Evolutionary conservation across 2,329 filamentous ascomycete genomes (phyloP).

Genomic region (Golovinomyces cichoracearum): DNA sequence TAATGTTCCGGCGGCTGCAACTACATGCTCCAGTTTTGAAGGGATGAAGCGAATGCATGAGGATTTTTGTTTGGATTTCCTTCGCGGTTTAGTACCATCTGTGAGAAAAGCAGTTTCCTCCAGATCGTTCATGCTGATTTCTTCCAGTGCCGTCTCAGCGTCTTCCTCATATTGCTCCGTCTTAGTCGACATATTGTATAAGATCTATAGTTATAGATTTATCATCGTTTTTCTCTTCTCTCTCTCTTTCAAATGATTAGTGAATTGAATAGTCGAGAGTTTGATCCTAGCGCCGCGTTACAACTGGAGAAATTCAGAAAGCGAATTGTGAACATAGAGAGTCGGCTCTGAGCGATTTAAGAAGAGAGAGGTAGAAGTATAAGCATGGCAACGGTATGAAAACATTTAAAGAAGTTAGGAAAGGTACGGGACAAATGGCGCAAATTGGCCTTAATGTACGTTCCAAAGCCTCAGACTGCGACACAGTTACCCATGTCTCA

Average conservation of each 20-base stretch:
- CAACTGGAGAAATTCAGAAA: not conserved
- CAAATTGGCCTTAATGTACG: too few relatives aligned
- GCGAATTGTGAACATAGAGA: not conserved
- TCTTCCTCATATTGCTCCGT: not conserved
- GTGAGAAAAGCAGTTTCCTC: slow-evolving; percentile 6
- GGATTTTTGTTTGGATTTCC: not conserved
- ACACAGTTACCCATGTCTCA: too few relatives aligned
- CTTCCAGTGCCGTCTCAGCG: not conserved
- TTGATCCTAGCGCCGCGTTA: not conserved
- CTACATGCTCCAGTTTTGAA: slow-evolving; percentile 4
- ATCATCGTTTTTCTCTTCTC: not conserved
- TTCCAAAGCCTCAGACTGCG: too few relatives aligned
- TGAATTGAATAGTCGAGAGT: not conserved
- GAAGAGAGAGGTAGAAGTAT: too few relatives aligned
- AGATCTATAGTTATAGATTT: not conserved
- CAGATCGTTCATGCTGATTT: slow-evolving; percentile 3
- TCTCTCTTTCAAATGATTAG: not conserved
- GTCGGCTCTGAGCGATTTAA: too few relatives aligned
- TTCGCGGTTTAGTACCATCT: not conserved
- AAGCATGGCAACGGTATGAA: too few relatives aligned
- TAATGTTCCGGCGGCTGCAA: not conserved
- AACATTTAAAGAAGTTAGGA: too few relatives aligned
- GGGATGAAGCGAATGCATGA: slow-evolving; percentile 1
- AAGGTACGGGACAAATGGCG: too few relatives aligned
- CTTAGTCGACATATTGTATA: not conserved